A percentile compares a stretch with the other conserved stretches of the same genome.
phyloP scores from a whole-genome alignment of 768 basidiomycete species.

The Mycena amicta region DNA sequence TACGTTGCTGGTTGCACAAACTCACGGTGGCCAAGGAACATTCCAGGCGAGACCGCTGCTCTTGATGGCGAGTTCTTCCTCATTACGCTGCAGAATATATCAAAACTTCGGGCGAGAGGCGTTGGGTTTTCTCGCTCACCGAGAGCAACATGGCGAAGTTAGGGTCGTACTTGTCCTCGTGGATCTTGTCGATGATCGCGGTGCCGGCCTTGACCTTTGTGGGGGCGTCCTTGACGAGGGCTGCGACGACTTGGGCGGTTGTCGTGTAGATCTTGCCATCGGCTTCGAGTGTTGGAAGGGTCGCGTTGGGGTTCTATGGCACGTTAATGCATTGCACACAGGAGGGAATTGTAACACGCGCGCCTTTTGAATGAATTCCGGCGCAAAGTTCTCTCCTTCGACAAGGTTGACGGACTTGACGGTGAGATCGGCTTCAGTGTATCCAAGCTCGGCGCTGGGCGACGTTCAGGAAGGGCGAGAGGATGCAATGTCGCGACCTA shows the following conservation, averaged over 20 bases:
- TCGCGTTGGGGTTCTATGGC: constrained; percentile 44
- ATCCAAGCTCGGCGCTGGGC: constrained; percentile 42
- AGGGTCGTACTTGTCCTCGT: constrained; percentile 50
- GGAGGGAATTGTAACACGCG: constrained; percentile 3
- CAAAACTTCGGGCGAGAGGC: not conserved
- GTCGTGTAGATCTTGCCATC: constrained; percentile 40
- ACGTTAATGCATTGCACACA: not conserved
- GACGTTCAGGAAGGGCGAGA: not conserved
- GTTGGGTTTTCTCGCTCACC: constrained; percentile 29
- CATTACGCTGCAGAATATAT: constrained; percentile 39
- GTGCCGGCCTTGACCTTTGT: constrained; percentile 36
- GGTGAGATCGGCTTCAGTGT: constrained; percentile 38
- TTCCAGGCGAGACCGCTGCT: constrained; percentile 31
- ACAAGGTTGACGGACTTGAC: constrained; percentile 41
- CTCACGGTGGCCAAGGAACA: constrained; percentile 45
- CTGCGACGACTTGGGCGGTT: constrained; percentile 43
- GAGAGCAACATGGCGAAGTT: constrained; percentile 51
- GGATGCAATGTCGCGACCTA: constrained; percentile 2
- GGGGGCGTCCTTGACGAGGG: constrained; percentile 43
- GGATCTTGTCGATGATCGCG: constrained; percentile 42
- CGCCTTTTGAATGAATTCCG: constrained; percentile 46
- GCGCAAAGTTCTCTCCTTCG: constrained; percentile 51
- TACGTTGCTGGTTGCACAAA: constrained; percentile 5
- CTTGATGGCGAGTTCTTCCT: constrained; percentile 47
- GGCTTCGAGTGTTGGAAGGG: constrained; percentile 44